These are phyloP conservation scores for Ophidiomyces ophidiicola DNA, from an alignment of 2,329 filamentous ascomycete genomes.

Conservation along the genomic window DNA sequence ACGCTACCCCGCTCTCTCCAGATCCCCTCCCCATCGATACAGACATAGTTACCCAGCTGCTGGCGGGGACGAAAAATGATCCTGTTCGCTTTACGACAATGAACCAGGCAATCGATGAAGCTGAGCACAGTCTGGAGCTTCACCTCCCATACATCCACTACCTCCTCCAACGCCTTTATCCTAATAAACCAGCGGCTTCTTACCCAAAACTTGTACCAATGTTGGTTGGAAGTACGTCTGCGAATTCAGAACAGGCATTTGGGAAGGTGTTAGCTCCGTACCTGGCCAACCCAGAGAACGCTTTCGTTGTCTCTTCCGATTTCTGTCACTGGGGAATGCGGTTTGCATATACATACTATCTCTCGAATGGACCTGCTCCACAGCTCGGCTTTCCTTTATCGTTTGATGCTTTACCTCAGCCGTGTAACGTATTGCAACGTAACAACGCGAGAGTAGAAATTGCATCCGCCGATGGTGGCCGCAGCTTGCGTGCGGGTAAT, in stretches of 20 bases:
- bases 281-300: conserved; percentile 57
- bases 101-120: conserved; percentile 53
- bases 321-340: conserved; percentile 91
- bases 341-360: conserved; percentile 76
- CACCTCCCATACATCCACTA: conserved; percentile 90
- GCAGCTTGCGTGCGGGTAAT: conserved; percentile 22
- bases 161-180: conserved; percentile 45
- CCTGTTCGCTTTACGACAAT: conserved; percentile 42
- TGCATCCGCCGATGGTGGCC: conserved; percentile 22
- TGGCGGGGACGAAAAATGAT: conserved; percentile 22
- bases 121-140: conserved; percentile 93
- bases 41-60: conserved; percentile 31
- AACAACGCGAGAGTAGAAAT: conserved; percentile 22
- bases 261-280: conserved; percentile 66
- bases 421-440: conserved; percentile 21
- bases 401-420: conserved; percentile 33
- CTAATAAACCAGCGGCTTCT: conserved; percentile 38
- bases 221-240: conserved; percentile 64
- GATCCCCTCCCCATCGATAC: conserved; percentile 35
- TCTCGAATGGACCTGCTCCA: conserved; percentile 36
- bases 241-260: conserved; percentile 52
- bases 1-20: conserved; percentile 34
- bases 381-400: conserved; percentile 28
- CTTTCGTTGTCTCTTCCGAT: conserved; percentile 84
- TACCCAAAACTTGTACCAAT: conserved; percentile 74